Conservation (phyloP, 1,284 basidiomycete genomes). For the Moniliella sp. region DNA sequence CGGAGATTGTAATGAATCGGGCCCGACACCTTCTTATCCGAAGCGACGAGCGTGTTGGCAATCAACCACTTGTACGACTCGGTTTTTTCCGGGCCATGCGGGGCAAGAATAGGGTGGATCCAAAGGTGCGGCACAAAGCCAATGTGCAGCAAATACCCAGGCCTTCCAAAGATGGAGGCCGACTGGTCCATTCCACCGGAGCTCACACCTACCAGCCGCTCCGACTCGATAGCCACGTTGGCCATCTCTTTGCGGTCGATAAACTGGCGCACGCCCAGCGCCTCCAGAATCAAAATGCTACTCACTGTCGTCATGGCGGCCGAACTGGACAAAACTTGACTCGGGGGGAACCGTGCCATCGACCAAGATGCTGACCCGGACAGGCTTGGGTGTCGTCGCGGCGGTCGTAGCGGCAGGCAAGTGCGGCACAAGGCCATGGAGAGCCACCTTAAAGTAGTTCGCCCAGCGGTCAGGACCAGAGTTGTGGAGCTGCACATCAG, state of each 20-base stretch:
- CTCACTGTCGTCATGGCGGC: conserved; percentile 30
- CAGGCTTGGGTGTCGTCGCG: conserved; percentile 5
- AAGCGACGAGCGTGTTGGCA: conserved; percentile 24
- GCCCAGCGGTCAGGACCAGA: conserved; percentile 23
- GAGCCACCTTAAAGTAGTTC: conserved; percentile 31
- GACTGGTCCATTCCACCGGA: conserved; percentile 32
- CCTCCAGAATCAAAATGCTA: conserved; percentile 22
- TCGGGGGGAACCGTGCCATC: conserved; percentile 29
- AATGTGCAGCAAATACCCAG: conserved; percentile 21
- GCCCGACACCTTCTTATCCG: conserved; percentile 29
- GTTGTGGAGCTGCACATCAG: conserved; percentile 11
- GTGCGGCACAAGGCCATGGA: conserved; percentile 18
- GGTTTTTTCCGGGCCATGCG: too few relatives aligned
- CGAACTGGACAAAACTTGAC: conserved; percentile 13
- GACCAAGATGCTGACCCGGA: conserved; percentile 19
- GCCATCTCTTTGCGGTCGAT: conserved; percentile 23
- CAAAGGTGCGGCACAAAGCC: conserved; percentile 18
- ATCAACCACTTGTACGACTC: conserved; percentile 14
- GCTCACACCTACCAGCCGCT: conserved; percentile 26
- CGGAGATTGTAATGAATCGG: conserved; percentile 31
- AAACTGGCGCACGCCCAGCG: conserved; percentile 13
- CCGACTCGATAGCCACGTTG: conserved; percentile 20
- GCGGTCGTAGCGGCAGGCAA: conserved; percentile 6
- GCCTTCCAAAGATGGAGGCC: conserved; percentile 23
- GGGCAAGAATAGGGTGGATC: conserved; percentile 10